Base-by-base conservation (phyloP, 495 filamentous ascomycete genomes). In the Daldinia caldariorum region DNA sequence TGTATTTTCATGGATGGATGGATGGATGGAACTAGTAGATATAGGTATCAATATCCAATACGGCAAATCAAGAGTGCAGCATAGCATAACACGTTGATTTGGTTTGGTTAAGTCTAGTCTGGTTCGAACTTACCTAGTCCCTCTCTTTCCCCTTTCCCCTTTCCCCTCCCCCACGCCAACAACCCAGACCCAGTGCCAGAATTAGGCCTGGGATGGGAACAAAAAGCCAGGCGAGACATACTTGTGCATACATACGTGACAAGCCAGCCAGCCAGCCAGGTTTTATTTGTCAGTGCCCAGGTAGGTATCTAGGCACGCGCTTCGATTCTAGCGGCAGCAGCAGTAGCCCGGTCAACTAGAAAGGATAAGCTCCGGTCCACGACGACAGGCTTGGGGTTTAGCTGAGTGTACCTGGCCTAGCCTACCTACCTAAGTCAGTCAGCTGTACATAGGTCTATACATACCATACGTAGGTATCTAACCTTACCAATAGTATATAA, bases 221-320 rank as follows among this genome's bases (percentile, higher is more conserved):
- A n/a, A n/a, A n/a, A n/a, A n/a, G n/a, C n/a, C n/a, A n/a, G n/a
- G n/a, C n/a, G n/a, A n/a, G n/a, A n/a, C n/a, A n/a, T n/a, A n/a
- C n/a, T n/a, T n/a, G n/a, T n/a, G 31, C 50, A 14, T n/a, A 29
- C 26, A 14, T 32, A 53, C 50, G 31, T 53, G 31, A 47, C 43
- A 47, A 16, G 43, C 43, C 34, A 47, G 43, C 4, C 43, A 13
- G 18, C 9, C 34, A 34, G 32, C 7, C 32, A 34, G 32, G n/a
- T n/a, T n/a, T 26, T 14, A 45, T 20, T 47, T 12, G 43, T 2
- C 43, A 4, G 8, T 22, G 7, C 16, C 43, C 18, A 47, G 43
- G 43, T 20, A 47, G 43, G 43, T 16, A 47, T 18, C 43, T 22
- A 47, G 43, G 43, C 43, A 47, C 43, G 43, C 43, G 43, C 43